A percentile compares a stretch with the other conserved stretches of the same genome.
Conservation (phyloP, 495 filamentous ascomycete species). For the Daldinia concentrica region DNA sequence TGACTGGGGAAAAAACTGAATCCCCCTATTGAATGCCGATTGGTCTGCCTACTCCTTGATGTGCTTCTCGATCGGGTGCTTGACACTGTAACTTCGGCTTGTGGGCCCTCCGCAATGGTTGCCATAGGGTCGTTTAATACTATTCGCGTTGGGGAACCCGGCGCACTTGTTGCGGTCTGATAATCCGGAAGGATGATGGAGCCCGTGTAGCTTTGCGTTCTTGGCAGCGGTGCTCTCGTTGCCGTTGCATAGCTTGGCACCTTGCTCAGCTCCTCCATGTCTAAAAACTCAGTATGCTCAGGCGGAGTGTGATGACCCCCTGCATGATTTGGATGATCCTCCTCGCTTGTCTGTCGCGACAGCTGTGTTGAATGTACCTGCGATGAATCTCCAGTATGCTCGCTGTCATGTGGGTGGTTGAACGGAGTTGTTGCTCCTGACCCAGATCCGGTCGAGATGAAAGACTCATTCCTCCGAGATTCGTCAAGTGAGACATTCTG, state of each 20-base stretch:
- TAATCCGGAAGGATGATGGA: slow-evolving; percentile 53
- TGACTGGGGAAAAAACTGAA: slow-evolving; percentile 47
- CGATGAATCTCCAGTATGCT: slow-evolving; percentile 44
- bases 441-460: slow-evolving; percentile 42
- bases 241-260: slow-evolving; percentile 87
- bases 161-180: slow-evolving; percentile 51
- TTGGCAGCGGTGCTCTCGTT: slow-evolving; percentile 65
- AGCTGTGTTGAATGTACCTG: slow-evolving; percentile 49
- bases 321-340: slow-evolving; percentile 57
- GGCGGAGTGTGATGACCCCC: slow-evolving; percentile 62
- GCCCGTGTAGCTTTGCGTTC: slow-evolving; percentile 37
- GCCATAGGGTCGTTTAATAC: slow-evolving; percentile 47
- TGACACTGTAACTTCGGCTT: slow-evolving; percentile 2
- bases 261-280: slow-evolving; percentile 71
- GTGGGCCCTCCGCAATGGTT: slow-evolving; percentile 42
- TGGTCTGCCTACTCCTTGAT: slow-evolving; percentile 26
- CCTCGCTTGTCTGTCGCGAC: slow-evolving; percentile 71
- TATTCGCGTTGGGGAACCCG: slow-evolving; percentile 45
- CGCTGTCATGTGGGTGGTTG: slow-evolving; percentile 40
- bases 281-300: slow-evolving; percentile 69
- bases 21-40: slow-evolving; percentile 38
- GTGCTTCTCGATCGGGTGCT: slow-evolving; percentile 35
- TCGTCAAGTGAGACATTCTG: slow-evolving; percentile 64
- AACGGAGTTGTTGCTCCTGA: slow-evolving; percentile 47
- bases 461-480: slow-evolving; percentile 48